Evolutionary conservation across 805 yeast species (phyloP).

Genomic region (Cyberlindnera subsufficiens): DNA sequence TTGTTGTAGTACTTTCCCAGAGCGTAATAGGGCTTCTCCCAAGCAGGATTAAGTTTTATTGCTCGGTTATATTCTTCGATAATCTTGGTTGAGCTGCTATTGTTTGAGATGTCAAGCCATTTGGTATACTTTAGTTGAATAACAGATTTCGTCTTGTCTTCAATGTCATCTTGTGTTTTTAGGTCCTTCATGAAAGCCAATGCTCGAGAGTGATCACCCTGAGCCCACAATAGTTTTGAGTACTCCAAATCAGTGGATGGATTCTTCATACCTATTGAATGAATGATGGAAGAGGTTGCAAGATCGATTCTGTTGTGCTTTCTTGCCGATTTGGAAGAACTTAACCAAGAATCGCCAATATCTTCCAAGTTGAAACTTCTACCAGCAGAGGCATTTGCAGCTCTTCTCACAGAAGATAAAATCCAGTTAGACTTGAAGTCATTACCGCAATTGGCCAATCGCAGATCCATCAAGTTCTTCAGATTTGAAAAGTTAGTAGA

Average conservation of each 20-base stretch:
- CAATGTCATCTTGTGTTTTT: constrained; percentile 11
- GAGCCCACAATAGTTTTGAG: constrained; percentile 81
- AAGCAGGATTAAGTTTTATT: constrained; percentile 43
- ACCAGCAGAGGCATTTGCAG: constrained; percentile 31
- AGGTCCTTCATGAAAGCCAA: constrained; percentile 53
- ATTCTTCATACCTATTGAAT: constrained; percentile 36
- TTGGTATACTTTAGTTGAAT: constrained; percentile 75
- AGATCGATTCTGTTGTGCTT: constrained; percentile 63
- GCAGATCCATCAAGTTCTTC: constrained; percentile 14
- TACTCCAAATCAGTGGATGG: constrained; percentile 62
- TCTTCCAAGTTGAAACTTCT: constrained; percentile 22
- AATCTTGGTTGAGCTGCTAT: constrained; percentile 70
- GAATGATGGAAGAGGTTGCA: constrained; percentile 61
- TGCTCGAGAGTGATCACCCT: constrained; percentile 84
- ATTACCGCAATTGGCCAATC: constrained; percentile 33
- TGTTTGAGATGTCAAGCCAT: constrained; percentile 86
- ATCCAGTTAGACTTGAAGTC: constrained; percentile 58
- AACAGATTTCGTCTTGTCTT: constrained; percentile 25
- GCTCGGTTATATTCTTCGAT: constrained; percentile 63
- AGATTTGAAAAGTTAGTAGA: constrained; percentile 1
- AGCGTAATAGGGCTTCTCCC: constrained; percentile 79
- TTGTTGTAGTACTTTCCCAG: constrained; percentile 77
- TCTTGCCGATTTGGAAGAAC: constrained; percentile 60
- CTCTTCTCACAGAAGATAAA: constrained; percentile 52
- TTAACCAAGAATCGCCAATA: constrained; percentile 47